phyloP scores from a whole-genome alignment of 2,329 filamentous ascomycete species.

The Fusarium drepaniforme region DNA sequence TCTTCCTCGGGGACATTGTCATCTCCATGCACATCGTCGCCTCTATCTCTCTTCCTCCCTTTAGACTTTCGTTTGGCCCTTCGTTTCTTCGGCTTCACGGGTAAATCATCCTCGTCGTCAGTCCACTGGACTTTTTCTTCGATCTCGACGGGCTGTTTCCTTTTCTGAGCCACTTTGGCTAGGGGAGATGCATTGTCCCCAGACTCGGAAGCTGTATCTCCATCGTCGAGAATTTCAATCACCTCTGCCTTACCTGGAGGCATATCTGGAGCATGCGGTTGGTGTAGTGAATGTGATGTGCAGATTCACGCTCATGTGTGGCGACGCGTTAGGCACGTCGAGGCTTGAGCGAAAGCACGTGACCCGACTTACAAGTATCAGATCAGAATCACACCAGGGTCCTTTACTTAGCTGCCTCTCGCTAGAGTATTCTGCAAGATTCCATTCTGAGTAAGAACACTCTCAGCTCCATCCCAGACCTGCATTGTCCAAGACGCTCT shows the following conservation, averaged over 20 bases:
- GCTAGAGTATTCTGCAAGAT: not conserved
- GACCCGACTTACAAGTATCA: constrained; percentile 8
- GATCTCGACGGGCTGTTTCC: constrained; percentile 52
- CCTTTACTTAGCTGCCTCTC: not conserved
- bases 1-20: constrained; percentile 55
- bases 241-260: constrained; percentile 24
- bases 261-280: constrained; percentile 23
- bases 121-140: constrained; percentile 65
- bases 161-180: constrained; percentile 46
- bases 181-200: constrained; percentile 18
- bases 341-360: constrained; percentile 41
- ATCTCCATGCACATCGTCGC: constrained; percentile 43
- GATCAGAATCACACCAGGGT: not conserved
- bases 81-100: constrained; percentile 63
- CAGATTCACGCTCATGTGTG: constrained; percentile 18
- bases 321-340: constrained; percentile 18
- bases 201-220: constrained; percentile 33
- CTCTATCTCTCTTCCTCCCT: constrained; percentile 43
- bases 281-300: constrained; percentile 3
- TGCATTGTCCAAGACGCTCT: not conserved
- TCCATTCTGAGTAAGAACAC: not conserved
- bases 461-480: not conserved
- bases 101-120: constrained; percentile 71
- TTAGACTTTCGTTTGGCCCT: constrained; percentile 47
- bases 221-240: constrained; percentile 46